Evolutionary conservation across 164 flowering plant genomes (phyloP), one percentile per base, ranked within the genome.

Genomic region (Magnolia kwangsiensis): DNA sequence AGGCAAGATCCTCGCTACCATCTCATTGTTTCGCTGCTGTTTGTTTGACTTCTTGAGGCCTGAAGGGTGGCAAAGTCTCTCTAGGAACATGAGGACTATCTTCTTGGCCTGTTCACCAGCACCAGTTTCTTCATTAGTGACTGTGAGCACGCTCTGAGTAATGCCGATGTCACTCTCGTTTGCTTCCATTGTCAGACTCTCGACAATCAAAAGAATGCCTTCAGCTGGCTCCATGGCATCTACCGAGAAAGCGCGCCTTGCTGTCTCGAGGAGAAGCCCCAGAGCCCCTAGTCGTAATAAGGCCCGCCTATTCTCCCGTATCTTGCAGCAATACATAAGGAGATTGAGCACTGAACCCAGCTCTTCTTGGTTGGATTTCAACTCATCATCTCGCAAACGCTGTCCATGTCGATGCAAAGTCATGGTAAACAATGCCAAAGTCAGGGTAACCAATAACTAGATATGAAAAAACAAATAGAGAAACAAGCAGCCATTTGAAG

Each of bases 141-240:
- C 90, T n/a, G 93, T 90, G 29, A 88, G 86, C 70, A 85, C 94
- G 83, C 90, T 85, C 76, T 94, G 89, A 51, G 92, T 78, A 67
- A 91, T 88, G 81, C 85, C 87, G 74, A 94, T 92, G 76, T 94
- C 98, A 79, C 97, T 91, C 83, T 94, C 96, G 82, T 93, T 96
- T 63, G 99, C 98, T 83, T 96, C 99, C 87, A 96, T 50, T 18
- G 98, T 91, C 76, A 96, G 83, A 74, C 93, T 88, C 84, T 94
- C 98, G 65, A 96, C 99, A 83, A 96, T 94, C 81, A 96, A 83
- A 74, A 96, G 97, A 81, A 96, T 93, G 55, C 98, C 97, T 82
- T 96, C 99, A 68, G 98, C 99, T 70, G 97, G 96, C 84, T 96
- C 99, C 95, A 96, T 94, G 51, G 99, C 99, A 84, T 96, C 99